Evolutionary conservation across 1,284 basidiomycete genomes (phyloP), one percentile per base, ranked within the genome.

Genomic region (Tremellales sp.): DNA sequence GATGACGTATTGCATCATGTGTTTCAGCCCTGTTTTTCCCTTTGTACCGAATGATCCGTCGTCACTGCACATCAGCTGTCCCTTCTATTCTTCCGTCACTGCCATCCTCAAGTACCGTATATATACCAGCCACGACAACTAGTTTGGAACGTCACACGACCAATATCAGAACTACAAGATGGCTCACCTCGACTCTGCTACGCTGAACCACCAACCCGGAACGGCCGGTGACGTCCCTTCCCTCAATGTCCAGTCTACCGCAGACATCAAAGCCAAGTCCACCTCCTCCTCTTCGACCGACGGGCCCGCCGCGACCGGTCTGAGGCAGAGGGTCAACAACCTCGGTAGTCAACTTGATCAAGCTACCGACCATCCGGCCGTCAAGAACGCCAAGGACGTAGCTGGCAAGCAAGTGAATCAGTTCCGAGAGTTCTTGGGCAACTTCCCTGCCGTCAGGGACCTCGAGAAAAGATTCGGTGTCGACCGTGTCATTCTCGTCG

Each of bases 401-500:
- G 63, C 63, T 7, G 37, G 60, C 36, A 51, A 51, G 26, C 60
- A 68, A 43, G 52, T 61, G 13, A 49, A 50, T 15, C 54, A 49
- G 3, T 49, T 64, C 29, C 56, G 69, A 29, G 57, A 62, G 24
- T 24, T 52, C 17, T 51, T 68, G 7, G 67, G 66, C 25, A 51
- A 58, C 42, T 60, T 51, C 44, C 52, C 53, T 23, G 48, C 54
- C 7, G 50, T 72, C 29, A 21, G 50, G 21, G 45, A 57, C 19
- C 51, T 61, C 13, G 69, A 68, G 61, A 58, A 57, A 48, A 46
- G 56, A 22, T 61, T 57, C 1, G 60, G 60, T 13, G 52, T 72
- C 24, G 69, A 72, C 47, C 55, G 68, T 4, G 61, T 70, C 19
- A 29, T 46, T 13, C 60, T 72, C 17, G 62, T 68, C n/a, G 49